Evolutionary conservation across 1,139 yeast species (phyloP).

Genomic region (Magnusiomyces magnusii): DNA sequence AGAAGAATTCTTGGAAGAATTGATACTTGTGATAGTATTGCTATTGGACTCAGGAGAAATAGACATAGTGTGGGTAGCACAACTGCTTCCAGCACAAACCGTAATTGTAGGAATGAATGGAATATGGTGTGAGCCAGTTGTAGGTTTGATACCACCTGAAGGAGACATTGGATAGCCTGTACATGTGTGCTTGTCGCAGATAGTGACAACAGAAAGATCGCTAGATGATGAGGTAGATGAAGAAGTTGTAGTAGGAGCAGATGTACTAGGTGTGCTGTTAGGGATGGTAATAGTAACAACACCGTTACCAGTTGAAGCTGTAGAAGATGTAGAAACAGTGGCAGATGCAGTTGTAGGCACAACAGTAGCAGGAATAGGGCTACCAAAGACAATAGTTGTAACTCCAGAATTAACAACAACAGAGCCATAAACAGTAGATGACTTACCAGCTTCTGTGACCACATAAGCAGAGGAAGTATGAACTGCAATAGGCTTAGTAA

Average conservation of each 20-base stretch:
- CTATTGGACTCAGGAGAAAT: neutral
- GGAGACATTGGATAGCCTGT: neutral
- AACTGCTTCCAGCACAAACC: neutral
- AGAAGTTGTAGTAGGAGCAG: no score
- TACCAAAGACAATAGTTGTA: neutral
- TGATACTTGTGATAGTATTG: neutral
- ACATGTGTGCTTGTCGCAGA: neutral
- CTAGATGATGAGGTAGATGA: neutral
- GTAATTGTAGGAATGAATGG: neutral
- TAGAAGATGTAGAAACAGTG: no score
- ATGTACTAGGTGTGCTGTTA: neutral
- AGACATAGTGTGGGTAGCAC: neutral
- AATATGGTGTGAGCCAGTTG: neutral
- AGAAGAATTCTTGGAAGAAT: neutral
- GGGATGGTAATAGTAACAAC: neutral
- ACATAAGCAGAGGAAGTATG: slow-evolving; percentile 7
- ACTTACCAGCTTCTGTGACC: neutral
- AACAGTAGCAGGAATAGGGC: neutral
- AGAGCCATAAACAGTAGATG: slow-evolving; percentile 1
- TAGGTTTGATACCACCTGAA: neutral
- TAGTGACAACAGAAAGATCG: neutral
- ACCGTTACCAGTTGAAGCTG: neutral
- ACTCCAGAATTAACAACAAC: neutral
- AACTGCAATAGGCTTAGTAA: neutral
- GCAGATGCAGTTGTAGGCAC: neutral